These are phyloP conservation scores for Boeremia exigua DNA, from an alignment of 2,329 filamentous ascomycete genomes.

Conservation along the genomic window DNA sequence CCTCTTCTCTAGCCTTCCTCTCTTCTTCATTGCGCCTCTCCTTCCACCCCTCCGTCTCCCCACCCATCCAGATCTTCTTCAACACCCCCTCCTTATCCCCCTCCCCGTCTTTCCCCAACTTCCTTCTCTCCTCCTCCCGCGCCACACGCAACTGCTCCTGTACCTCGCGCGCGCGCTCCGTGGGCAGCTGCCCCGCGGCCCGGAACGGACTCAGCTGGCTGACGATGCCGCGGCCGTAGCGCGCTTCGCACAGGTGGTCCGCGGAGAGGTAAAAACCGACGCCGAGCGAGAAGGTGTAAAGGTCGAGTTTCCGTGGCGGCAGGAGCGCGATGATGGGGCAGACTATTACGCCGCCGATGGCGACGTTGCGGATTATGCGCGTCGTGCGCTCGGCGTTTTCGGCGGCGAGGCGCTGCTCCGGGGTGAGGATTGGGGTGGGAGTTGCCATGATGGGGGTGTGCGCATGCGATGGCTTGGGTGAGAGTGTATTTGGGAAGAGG, in stretches of 20 bases:
- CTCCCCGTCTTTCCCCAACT: constrained; percentile 36
- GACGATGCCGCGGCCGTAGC: constrained; percentile 48
- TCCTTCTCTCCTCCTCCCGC: constrained; percentile 41
- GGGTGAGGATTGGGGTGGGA: constrained; percentile 35
- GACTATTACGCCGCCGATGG: constrained; percentile 57
- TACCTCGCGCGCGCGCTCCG: constrained; percentile 45
- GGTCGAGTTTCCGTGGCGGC: constrained; percentile 67
- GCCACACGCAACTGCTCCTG: constrained; percentile 48
- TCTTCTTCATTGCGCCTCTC: constrained; percentile 53
- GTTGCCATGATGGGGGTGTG: constrained; percentile 30
- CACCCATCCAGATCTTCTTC: constrained; percentile 49
- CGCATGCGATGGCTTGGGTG: constrained; percentile 2
- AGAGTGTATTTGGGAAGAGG: not conserved
- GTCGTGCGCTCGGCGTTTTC: constrained; percentile 41
- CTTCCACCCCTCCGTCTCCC: constrained; percentile 54
- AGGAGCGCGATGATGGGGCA: constrained; percentile 62
- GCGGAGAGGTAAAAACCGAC: constrained; percentile 57
- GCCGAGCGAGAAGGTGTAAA: constrained; percentile 63
- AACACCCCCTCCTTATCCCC: constrained; percentile 35
- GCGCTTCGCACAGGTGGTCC: constrained; percentile 55
- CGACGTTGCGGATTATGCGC: constrained; percentile 51
- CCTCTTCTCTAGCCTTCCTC: constrained; percentile 48
- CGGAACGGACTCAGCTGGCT: constrained; percentile 35
- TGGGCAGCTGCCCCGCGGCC: constrained; percentile 37
- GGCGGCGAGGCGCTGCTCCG: constrained; percentile 43